Percentiles rank a stretch among this genome's conserved stretches.
Evolutionary conservation across 352 stramenopile genomes (phyloP).

Genomic region (Thraustochytrium striatum): DNA sequence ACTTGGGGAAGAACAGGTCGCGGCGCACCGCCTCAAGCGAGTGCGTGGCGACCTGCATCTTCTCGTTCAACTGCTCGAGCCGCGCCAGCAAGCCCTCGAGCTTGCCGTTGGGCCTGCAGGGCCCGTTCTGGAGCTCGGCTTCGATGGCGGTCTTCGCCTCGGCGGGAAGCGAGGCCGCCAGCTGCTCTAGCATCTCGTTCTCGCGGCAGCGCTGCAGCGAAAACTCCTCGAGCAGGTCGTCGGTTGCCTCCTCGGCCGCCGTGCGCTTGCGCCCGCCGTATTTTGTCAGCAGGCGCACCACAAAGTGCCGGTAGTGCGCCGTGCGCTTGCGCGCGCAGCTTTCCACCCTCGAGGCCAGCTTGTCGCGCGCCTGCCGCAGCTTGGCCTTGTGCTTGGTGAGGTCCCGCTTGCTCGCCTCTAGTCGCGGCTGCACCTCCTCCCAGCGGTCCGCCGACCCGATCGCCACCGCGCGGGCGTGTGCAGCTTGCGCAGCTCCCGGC

Average conservation of each 20-base stretch:
- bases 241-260: constrained; percentile 9
- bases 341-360: neutral
- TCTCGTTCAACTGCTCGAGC: constrained; percentile 10
- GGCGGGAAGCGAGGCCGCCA: neutral
- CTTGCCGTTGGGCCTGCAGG: constrained; percentile 19
- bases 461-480: constrained; percentile 7
- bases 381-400: constrained; percentile 38
- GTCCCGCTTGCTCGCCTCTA: neutral
- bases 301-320: constrained; percentile 12
- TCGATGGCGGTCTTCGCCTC: neutral
- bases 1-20: constrained; percentile 35
- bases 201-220: constrained; percentile 26
- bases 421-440: constrained; percentile 4
- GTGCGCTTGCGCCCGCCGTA: neutral
- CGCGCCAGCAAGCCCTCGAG: neutral
- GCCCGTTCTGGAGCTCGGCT: neutral
- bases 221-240: constrained; percentile 28
- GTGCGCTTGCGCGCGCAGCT: neutral
- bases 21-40: constrained; percentile 40
- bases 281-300: neutral
- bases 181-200: constrained; percentile 35
- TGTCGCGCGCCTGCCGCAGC: constrained; percentile 17
- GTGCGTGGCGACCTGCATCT: constrained; percentile 30
- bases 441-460: constrained; percentile 25
- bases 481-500: constrained; percentile 39